Evolutionary conservation across 768 basidiomycete species (phyloP), one percentile per base, ranked within the genome.

Genomic region (Boletus vinaceobasis): DNA sequence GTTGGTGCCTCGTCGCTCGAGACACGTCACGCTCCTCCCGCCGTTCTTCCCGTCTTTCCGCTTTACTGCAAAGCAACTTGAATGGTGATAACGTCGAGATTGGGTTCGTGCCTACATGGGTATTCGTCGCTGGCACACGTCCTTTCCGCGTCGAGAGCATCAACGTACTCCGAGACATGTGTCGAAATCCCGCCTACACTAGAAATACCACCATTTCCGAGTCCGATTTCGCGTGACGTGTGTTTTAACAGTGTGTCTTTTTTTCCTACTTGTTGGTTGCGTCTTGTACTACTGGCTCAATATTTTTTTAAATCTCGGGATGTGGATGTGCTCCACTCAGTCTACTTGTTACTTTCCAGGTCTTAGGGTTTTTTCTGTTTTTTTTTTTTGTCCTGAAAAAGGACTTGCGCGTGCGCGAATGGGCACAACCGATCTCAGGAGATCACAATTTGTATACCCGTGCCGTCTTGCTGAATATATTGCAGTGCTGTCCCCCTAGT

Each of bases 1-100:
- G 87, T 2, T 92, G 89, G 89, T 88, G 85, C 61, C 75, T 88
- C 50, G 86, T 88, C 51, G 82, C 81, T n/a, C 75, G 85, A 29
- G 80, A 85, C 55, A 66, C 43, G 56, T 59, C 55, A 64, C 69
- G 26, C 60, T 75, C 75, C 59, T 78, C 77, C 1, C 71, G n/a
- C n/a, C n/a, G 35, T 53, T 74, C 75, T 51, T 79, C 78, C 7
- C 53, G 49, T n/a, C 21, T 57, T 31, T 61, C 57, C 21, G 7
- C 50, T 52, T 37, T 62, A 52, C 50, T 35, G 35, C 56, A 45
- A 29, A 59, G 42, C 23, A 23, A n/a, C n/a, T n/a, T n/a, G n/a
- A n/a, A 50, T 55, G 43, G 67, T 65, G 73, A 72, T 19, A 75
- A 80, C 39, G 23, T 23, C 23, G 23, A 23, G 65, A 67, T 89